Evolutionary conservation across 2,329 filamentous ascomycete genomes (phyloP), one percentile per base, ranked within the genome.

Genomic region (Phoma sp.): DNA sequence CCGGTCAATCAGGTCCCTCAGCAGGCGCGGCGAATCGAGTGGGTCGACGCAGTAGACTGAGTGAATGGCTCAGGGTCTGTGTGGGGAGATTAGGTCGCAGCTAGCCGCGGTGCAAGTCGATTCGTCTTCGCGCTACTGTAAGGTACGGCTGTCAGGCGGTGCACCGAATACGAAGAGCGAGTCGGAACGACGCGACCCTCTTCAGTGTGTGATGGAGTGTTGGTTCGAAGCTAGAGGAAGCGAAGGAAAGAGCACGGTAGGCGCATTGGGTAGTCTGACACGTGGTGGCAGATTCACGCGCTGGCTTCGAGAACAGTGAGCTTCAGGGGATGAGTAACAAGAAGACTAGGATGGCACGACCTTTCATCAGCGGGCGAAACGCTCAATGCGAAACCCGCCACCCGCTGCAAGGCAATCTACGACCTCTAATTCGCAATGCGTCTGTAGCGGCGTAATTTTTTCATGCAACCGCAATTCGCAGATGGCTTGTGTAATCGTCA

Each of bases 21-120:
- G 43, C 41, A 50, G 52, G 41, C 41, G 41, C 46, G 27, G 41
- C 40, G 32, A 52, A 51, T 49, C 37, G 56, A 25, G 61, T 55
- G 39, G 58, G 47, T 48, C 51, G 43, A 32, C 37, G 51, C 59
- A 54, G 40, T 47, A 39, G 39, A 57, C 57, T 40, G 36, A 51
- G 57, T 57, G 55, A 63, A 54, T 54, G 57, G 58, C 43, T 57
- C 62, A 62, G 62, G 60, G 58, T 65, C 51, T 56, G 38, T 29
- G 51, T 55, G 51, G 51, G 51, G 51, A 55, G 45, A 55, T 55
- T 55, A 49, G 51, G 51, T 55, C 29, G 51, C 22, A 55, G 39
- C 37, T 44, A 49, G 45, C 44, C 51, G 51, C 51, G 46, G 47
- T 47, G 43, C 24, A 46, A 43, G 50, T 27, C 41, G 50, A 45